Base-by-base conservation (phyloP, 2,329 filamentous ascomycete genomes). In the Myriosclerotinia curreyana region DNA sequence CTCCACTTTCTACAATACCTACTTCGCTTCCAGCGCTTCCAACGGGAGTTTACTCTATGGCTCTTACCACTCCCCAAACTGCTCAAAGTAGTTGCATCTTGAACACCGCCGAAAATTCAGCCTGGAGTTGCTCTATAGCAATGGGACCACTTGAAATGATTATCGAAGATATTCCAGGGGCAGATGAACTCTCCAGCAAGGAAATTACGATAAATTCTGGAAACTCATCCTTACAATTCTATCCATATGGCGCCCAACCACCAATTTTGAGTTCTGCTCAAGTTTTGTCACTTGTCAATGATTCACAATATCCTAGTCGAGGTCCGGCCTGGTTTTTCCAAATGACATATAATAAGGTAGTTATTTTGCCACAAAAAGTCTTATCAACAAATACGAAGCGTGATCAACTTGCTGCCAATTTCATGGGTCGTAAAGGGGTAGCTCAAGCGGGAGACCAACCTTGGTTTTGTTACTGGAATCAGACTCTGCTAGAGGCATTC, bases 391-490 rank as follows among this genome's bases (percentile, higher is more conserved):
- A 48, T 15, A 59, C 38, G 44, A 71, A 71, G 53, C 64, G 72
- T 11, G 52, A 48, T 9, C 60, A 62, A 4, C 42, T 38, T 40
- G 6, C 60, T 22, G 15, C 65, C 3, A 59, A 64, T 46, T 72
- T 71, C 60, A 60, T 60, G 65, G 53, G 70, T 64, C 68, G 69
- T 67, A 73, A 78, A 59, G 77, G 80, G 63, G 73, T 77, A 12
- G 73, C 77, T 14, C 73, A 77, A 64, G 78, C 80, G n/a, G 83
- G 84, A 11, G 84, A 88, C 44, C 80, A 80, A 65, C 86, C 86
- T 2, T 90, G 86, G 86, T 87, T 85, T 70, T 90, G 87, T 74
- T 84, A 83, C 73, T 90, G 86, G 86, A 90, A 90, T 71, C 77
- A 79, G 17, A 90, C 87, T 0, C 79, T 85, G 61, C 79, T 89